Evolutionary conservation across 1,139 yeast species (phyloP).

Genomic region (Nakaseomyces nivariensis): DNA sequence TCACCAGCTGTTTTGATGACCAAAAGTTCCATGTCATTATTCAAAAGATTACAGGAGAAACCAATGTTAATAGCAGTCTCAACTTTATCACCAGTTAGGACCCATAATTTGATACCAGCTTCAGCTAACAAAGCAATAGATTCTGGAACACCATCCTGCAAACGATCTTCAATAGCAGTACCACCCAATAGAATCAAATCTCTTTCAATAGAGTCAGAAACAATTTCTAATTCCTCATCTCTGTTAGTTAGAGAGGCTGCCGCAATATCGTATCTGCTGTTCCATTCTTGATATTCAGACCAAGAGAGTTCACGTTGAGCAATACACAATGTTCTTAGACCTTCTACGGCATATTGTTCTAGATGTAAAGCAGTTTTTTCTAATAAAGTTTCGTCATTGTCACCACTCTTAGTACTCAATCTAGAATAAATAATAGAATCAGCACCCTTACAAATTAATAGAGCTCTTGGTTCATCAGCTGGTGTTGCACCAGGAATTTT

Average conservation of each 20-base stretch:
- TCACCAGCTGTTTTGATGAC: slow-evolving; percentile 49
- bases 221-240: slow-evolving; percentile 66
- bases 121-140: slow-evolving; percentile 73
- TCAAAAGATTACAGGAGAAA: slow-evolving; percentile 83
- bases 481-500: slow-evolving; percentile 44
- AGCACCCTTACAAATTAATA: slow-evolving; percentile 85
- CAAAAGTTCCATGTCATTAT: slow-evolving; percentile 76
- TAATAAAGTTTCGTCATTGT: slow-evolving; percentile 33
- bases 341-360: slow-evolving; percentile 93
- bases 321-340: slow-evolving; percentile 86
- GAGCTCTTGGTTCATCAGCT: slow-evolving; percentile 35
- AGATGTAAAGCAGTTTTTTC: slow-evolving; percentile 73
- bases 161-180: slow-evolving; percentile 93
- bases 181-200: slow-evolving; percentile 75
- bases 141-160: slow-evolving; percentile 95
- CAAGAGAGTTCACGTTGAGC: slow-evolving; percentile 70
- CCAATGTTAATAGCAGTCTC: slow-evolving; percentile 98
- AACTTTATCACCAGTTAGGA: slow-evolving; percentile 91
- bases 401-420: slow-evolving; percentile 34
- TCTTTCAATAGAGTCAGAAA: slow-evolving; percentile 73
- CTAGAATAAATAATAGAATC: slow-evolving; percentile 83
- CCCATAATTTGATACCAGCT: slow-evolving; percentile 97
- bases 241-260: slow-evolving; percentile 66
- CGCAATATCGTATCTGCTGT: slow-evolving; percentile 58
- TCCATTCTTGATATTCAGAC: slow-evolving; percentile 59